Base-by-base conservation (phyloP, 257 asterid species). In the Lithospermum erythrorhizon region DNA sequence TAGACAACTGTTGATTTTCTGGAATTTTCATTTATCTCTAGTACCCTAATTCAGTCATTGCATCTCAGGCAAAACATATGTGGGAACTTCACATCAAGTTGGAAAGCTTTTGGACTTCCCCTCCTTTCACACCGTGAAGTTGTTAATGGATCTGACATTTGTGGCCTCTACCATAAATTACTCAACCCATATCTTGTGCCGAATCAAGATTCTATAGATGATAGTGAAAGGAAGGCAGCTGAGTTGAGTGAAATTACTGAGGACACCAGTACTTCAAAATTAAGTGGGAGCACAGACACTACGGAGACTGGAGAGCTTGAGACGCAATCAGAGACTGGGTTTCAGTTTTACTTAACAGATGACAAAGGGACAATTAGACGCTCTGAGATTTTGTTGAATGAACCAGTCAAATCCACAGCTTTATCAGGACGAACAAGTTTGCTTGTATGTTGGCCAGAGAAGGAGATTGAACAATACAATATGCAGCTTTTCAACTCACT, bases 101-200 rank as follows among this genome's bases (percentile, higher is more conserved):
- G 86, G 95, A 84, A 76, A 78, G 58, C 87, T 65, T 84, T 88
- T 62, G 97, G 98, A 61, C 57, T 88, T 71, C 98, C 97, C 55
- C 72, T 93, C 23, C 78, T 87, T 47, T 75, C 83, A 29, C 78
- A 77, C 54, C 35, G 75, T 68, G 71, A 68, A 73, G 75, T 86
- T 73, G 61, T 75, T 52, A 77, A 70, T 32, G 96, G 94, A 73
- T 79, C 76, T 64, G 89, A 84, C 49, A 69, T 86, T 65, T 66
- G 66, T 51, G 79, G 76, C 67, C 72, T 76, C 47, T 93, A 88
- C 67, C 35, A 61, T 29, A 79, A 78, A 67, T 65, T 81, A 65
- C 76, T 93, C 63, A 68, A 76, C 61, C 93, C 89, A 41, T 86
- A 79, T 84, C 62, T 77, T 70, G 78, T 66, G 57, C 76, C 68